phyloP scores from a whole-genome alignment of 2,329 filamentous ascomycete species.

The Diplodia sapinea region DNA sequence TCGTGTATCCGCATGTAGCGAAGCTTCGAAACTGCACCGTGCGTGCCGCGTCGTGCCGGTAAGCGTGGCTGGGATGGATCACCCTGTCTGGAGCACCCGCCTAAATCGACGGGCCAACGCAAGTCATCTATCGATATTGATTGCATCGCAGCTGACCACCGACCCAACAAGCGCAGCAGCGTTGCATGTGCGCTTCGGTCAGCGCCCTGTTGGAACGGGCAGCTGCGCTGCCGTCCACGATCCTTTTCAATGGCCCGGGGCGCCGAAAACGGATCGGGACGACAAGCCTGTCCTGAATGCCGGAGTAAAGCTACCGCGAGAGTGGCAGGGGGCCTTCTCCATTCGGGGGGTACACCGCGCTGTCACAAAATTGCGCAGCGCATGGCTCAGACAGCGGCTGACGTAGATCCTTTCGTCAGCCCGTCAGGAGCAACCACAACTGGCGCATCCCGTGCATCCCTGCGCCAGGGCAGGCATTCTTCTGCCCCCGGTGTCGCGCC shows the following conservation, averaged over 20 bases:
- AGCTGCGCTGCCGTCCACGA: constrained; percentile 15
- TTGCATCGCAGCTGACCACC: constrained; percentile 25
- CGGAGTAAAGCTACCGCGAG: constrained; percentile 25
- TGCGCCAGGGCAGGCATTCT: constrained; percentile 15
- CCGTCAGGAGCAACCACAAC: constrained; percentile 29
- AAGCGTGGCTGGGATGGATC: constrained; percentile 31
- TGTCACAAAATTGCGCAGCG: constrained; percentile 32
- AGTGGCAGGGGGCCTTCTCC: constrained; percentile 27
- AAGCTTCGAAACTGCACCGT: constrained; percentile 32
- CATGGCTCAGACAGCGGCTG: constrained; percentile 31
- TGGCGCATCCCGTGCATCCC: constrained; percentile 25
- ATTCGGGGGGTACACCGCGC: constrained; percentile 25
- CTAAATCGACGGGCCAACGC: constrained; percentile 24
- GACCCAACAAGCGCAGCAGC: constrained; percentile 11
- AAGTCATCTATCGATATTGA: constrained; percentile 29
- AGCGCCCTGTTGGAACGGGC: constrained; percentile 18
- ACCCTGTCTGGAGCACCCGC: constrained; percentile 26
- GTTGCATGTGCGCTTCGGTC: constrained; percentile 25
- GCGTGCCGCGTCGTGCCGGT: constrained; percentile 29
- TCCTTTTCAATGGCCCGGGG: constrained; percentile 13
- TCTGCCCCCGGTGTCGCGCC: constrained; percentile 15
- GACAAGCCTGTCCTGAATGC: constrained; percentile 22
- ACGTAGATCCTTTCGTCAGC: constrained; percentile 33
- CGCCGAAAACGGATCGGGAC: constrained; percentile 18
- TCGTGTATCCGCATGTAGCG: constrained; percentile 25